These are phyloP conservation scores for Backusella luteola DNA, from an alignment of 192 early-diverging fungal genomes.

Conservation along the genomic window DNA sequence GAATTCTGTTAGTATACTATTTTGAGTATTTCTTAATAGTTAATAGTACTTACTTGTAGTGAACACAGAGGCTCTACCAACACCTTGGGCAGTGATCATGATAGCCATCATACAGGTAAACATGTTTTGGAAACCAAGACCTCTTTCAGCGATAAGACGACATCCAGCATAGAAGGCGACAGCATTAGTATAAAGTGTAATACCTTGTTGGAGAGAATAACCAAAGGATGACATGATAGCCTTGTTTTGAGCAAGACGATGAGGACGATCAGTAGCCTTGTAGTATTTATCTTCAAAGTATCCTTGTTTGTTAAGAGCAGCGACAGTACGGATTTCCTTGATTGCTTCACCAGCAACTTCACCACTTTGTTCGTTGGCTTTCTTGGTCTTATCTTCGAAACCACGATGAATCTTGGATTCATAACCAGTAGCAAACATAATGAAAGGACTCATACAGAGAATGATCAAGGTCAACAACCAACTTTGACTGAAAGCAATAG, in stretches of 20 bases:
- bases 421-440: conserved; percentile 53
- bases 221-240: conserved; percentile 64
- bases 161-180: conserved; percentile 72
- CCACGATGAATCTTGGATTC: conserved; percentile 54
- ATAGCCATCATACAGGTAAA: conserved; percentile 74
- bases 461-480: conserved; percentile 86
- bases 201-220: conserved; percentile 68
- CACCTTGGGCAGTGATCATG: conserved; percentile 64
- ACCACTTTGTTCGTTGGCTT: conserved; percentile 73
- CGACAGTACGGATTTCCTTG: conserved; percentile 81
- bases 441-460: conserved; percentile 58
- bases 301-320: conserved; percentile 70
- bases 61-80: conserved; percentile 64
- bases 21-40: background rate
- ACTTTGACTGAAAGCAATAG: conserved; percentile 67
- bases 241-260: conserved; percentile 66
- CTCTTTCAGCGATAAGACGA: conserved; percentile 52
- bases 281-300: conserved; percentile 66
- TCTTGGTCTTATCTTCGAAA: conserved; percentile 66
- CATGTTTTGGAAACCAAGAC: conserved; percentile 49
- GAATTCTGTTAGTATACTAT: conserved; percentile 34
- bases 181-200: conserved; percentile 73
- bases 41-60: background rate
- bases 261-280: conserved; percentile 63
- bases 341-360: conserved; percentile 85